A percentile compares a stretch with the other conserved stretches of the same genome.
phyloP scores from a whole-genome alignment of 257 asterid genomes.

The Jaltomata sinuosa region DNA sequence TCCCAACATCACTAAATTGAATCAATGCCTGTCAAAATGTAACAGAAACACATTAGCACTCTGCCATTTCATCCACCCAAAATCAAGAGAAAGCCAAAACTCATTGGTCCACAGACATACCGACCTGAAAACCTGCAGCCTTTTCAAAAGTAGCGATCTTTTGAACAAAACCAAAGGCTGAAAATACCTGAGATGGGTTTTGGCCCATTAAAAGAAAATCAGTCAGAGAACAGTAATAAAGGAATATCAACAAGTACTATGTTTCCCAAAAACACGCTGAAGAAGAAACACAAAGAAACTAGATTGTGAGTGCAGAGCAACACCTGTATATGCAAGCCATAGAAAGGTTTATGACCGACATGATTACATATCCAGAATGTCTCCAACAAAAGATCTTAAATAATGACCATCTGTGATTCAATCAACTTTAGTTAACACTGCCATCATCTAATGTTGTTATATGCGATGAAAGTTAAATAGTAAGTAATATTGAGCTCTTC shows the following conservation, averaged over 20 bases:
- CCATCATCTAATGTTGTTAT: conserved; percentile 18
- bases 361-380: conserved; percentile 45
- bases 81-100: background rate
- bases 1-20: conserved; percentile 65
- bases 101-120: background rate
- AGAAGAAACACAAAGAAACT: conserved; percentile 4
- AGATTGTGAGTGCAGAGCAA: conserved; percentile 42
- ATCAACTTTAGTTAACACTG: conserved; percentile 35
- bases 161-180: conserved; percentile 80
- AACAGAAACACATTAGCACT: conserved; percentile 7
- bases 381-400: conserved; percentile 60
- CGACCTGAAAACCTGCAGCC: conserved; percentile 88
- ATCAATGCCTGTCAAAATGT: conserved; percentile 53
- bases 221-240: background rate
- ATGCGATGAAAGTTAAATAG: conserved; percentile 7
- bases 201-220: background rate
- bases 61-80: background rate
- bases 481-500: conserved; percentile 1
- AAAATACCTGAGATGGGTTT: conserved; percentile 49
- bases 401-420: conserved; percentile 56
- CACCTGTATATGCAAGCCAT: conserved; percentile 53
- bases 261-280: background rate
- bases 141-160: conserved; percentile 89
- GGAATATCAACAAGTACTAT: background rate
- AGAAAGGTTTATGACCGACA: conserved; percentile 47